Base-by-base conservation (phyloP, 306 rosid genomes). In the Trichosanthes truncata region DNA sequence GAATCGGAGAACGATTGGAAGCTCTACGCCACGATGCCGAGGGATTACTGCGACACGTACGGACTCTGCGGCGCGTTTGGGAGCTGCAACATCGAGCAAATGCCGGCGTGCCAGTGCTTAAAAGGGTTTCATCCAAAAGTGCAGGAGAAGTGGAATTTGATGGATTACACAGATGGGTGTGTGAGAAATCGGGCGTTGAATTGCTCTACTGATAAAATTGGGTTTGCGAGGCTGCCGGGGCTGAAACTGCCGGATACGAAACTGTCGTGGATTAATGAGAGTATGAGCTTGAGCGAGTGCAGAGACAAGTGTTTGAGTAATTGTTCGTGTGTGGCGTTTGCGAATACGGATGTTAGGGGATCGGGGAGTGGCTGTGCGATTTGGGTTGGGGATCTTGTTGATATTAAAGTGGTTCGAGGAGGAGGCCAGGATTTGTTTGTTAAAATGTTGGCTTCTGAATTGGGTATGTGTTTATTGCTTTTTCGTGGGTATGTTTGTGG, bases 81-180 rank as follows among this genome's bases (percentile, higher is more conserved):
- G 29, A 62, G 78, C 79, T 89, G 92, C 71, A 20, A 71, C 41
- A 71, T 87, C 0, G 75, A 59, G 55, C 69, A 79, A 5, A 77
- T 76, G 7, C 93, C 93, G 4, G 76, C 81, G 15, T 91, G 93
- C 33, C 82, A 83, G 20, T 89, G 91, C 76, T 49, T 89, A 10
- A 15, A 26, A 26, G 90, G 92, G 12, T 91, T 91, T 80, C 33
- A 38, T 60, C 92, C 93, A 0, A 87, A 63, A 66, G 87, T 84
- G 10, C 82, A 49, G 17, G 51, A 77, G 25, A 79, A 76, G 9
- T 89, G 96, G 96, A 78, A 84, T 46, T 10, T 46, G 40, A 78
- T 87, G 82, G 91, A 84, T 17, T 91, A 88, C 82, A 57, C 86
- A 21, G 80, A 83, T 25, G 93, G 97, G 36, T 91, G 97, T 56